Conservation (phyloP, 306 rosid genomes). For the Lathyrus oleraceus region DNA sequence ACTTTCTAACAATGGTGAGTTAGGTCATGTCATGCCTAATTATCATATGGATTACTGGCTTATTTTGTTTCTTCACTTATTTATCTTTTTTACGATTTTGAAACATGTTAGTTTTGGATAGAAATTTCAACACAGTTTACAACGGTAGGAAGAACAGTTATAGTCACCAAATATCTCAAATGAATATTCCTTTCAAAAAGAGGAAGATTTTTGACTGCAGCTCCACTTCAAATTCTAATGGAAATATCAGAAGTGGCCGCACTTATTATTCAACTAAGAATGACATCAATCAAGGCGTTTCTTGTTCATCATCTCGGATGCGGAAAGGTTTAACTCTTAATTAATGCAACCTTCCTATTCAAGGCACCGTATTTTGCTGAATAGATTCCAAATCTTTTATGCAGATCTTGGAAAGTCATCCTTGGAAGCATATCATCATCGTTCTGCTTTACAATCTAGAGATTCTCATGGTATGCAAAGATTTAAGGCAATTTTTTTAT, state of each 20-base stretch:
- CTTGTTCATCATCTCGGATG: slow-evolving; percentile 48
- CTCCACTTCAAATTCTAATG: slow-evolving; percentile 52
- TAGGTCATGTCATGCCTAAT: background rate
- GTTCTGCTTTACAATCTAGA: slow-evolving; percentile 51
- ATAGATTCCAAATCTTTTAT: slow-evolving; percentile 29
- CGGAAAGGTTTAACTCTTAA: slow-evolving; percentile 48
- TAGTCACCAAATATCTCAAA: slow-evolving; percentile 70
- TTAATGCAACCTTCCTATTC: slow-evolving; percentile 27
- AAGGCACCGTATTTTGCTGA: slow-evolving; percentile 29
- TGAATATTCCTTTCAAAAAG: slow-evolving; percentile 87
- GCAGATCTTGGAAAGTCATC: slow-evolving; percentile 60
- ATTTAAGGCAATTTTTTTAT: slow-evolving; percentile 41
- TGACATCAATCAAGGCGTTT: slow-evolving; percentile 46
- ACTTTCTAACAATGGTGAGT: slow-evolving; percentile 56
- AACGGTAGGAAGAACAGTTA: slow-evolving; percentile 54
- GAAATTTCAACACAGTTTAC: slow-evolving; percentile 53
- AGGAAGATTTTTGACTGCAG: slow-evolving; percentile 62
- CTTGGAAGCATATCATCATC: slow-evolving; percentile 51
- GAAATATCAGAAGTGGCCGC: slow-evolving; percentile 43
- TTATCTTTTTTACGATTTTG: slow-evolving; percentile 28
- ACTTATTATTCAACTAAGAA: slow-evolving; percentile 49
- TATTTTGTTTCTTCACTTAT: slow-evolving; percentile 11
- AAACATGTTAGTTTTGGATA: slow-evolving; percentile 50
- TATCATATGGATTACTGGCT: slow-evolving; percentile 3
- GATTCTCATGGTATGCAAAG: slow-evolving; percentile 79